These are phyloP conservation scores for Solanum aculeatissimum DNA, from an alignment of 305 asterid species.

Conservation along the genomic window DNA sequence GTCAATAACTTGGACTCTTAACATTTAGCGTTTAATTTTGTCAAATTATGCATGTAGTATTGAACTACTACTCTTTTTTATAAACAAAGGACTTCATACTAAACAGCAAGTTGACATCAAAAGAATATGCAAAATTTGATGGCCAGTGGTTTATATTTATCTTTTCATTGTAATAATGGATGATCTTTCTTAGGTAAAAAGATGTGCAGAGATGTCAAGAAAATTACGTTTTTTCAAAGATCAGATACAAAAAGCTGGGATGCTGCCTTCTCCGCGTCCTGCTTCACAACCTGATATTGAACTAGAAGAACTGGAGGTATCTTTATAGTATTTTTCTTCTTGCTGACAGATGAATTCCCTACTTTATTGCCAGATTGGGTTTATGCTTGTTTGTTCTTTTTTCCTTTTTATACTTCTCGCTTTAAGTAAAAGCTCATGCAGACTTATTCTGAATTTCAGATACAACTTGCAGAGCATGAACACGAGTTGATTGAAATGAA, in stretches of 20 bases:
- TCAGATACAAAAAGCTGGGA: constrained; percentile 82
- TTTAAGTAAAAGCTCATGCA: neutral
- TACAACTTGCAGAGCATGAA: constrained; percentile 89
- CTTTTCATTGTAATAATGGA: neutral
- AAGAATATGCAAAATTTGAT: neutral
- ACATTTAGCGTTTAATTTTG: neutral
- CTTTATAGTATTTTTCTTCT: constrained; percentile 6
- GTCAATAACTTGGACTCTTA: neutral
- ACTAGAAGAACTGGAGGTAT: constrained; percentile 90
- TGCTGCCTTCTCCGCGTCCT: constrained; percentile 48
- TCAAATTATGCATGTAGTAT: neutral
- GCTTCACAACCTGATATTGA: constrained; percentile 82
- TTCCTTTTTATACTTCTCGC: neutral
- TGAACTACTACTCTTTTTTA: neutral
- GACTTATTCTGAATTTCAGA: constrained; percentile 22
- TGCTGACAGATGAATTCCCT: neutral
- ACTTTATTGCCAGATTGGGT: neutral
- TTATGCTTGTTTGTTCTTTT: neutral
- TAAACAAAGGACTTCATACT: neutral
- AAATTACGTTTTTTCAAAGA: constrained; percentile 84
- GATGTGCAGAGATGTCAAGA: constrained; percentile 97
- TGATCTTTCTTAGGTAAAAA: constrained; percentile 54
- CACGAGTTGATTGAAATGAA: constrained; percentile 96
- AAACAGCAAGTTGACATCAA: neutral
- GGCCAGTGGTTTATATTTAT: neutral